Evolutionary conservation across 768 basidiomycete species (phyloP), one percentile per base, ranked within the genome.

Genomic region (Xerocomus potaroensis): DNA sequence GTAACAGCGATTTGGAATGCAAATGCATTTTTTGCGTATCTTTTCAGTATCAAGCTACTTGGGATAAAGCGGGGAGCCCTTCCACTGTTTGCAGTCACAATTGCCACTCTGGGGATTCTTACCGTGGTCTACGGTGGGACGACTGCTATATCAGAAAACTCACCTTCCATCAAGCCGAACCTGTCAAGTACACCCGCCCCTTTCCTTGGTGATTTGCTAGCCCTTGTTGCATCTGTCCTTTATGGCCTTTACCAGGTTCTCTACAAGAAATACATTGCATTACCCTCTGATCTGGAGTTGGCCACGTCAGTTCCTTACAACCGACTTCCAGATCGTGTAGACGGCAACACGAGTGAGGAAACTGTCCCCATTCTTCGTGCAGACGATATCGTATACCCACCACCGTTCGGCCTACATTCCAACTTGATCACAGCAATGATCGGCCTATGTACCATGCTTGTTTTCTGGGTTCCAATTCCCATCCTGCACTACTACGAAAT

Each of bases 1-100:
- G 80, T 93, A 22, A 94, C 91, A 70, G 81, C 81, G 16, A 79
- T 92, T 22, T 91, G 88, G 82, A 94, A 95, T 61, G 83, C 87
- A 8, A 89, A 87, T 57, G 85, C 89, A 1, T 93, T 97, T 70
- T 93, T 91, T 65, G 87, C 89, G 5, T 98, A 97, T 61, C 62
- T 91, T 22, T 79, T 97, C 62, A 79, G 84, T n/a, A 80, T 93
- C 50, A 79, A 79, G 55, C 56, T 91, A 3, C 81, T 84, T 50
- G 69, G 75, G 18, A 68, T 80, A 21, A 70, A 73, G 54, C 84
- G 84, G 85, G 78, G 87, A 50, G 53, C 74, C 14, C 70, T 78
- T 36, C 83, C 78, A 34, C 67, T 92, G 26, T 60, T 78, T 21
- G 84, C 91, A 12, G 92, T 98, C 15, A 59, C 77, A 12, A 67